Evolutionary conservation across 257 asterid genomes (phyloP).

Genomic region (Lantana camara): DNA sequence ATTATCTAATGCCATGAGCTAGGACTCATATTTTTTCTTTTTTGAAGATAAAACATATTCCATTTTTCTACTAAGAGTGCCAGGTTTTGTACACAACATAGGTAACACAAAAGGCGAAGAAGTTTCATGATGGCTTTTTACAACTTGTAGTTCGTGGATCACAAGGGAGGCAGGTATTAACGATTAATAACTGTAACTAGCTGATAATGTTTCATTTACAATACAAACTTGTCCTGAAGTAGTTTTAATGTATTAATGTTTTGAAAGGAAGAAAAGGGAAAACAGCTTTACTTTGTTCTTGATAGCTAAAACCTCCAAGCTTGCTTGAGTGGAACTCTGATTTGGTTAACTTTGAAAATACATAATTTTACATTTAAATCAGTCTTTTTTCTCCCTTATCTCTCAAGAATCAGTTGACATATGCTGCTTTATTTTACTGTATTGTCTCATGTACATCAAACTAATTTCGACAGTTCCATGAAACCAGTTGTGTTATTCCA

Average conservation of each 20-base stretch:
- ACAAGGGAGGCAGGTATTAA: conserved; percentile 86
- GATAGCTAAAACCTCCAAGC: background rate
- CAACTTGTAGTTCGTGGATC: conserved; percentile 66
- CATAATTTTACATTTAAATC: conserved; percentile 8
- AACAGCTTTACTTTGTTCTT: background rate
- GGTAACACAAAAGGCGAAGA: conserved; percentile 80
- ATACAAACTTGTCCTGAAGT: too few species aligned
- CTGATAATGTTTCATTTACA: too few species aligned
- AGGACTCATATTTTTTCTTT: too few species aligned
- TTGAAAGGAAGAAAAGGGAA: conserved; percentile 4
- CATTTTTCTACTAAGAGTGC: conserved; percentile 60
- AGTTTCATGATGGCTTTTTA: conserved; percentile 77
- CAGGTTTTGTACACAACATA: conserved; percentile 86
- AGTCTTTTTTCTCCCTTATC: too few species aligned
- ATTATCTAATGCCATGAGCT: too few species aligned
- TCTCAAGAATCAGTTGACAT: too few species aligned
- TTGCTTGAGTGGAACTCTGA: background rate
- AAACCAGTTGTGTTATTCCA: conserved; percentile 22
- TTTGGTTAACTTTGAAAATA: conserved; percentile 4
- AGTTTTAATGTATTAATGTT: too few species aligned
- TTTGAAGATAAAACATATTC: too few species aligned
- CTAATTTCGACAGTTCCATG: conserved; percentile 2
- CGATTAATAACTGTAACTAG: conserved; percentile 22
- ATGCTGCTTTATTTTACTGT: conserved; percentile 3
- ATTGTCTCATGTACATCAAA: conserved; percentile 8